A percentile compares a stretch with the other conserved stretches of the same genome.
Evolutionary conservation across 805 yeast genomes (phyloP).

Genomic region (Saccharomyces kudriavzevii): DNA sequence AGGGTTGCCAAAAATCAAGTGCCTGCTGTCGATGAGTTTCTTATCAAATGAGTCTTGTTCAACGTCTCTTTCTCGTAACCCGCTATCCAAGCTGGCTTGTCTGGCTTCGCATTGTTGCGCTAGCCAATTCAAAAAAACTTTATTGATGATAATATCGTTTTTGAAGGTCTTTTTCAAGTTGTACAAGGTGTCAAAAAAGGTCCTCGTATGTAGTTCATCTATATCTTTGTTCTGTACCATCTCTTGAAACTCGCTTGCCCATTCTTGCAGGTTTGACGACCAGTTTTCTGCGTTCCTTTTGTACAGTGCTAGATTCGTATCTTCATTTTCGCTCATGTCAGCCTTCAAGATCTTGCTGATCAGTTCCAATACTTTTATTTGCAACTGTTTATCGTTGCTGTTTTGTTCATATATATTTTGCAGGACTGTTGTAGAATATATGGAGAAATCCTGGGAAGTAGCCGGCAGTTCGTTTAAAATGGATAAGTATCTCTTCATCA

Average conservation of each 20-base stretch:
- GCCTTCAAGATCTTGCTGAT: conserved; percentile 15
- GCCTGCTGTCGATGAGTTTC: conserved; percentile 44
- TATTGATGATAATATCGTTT: conserved; percentile 28
- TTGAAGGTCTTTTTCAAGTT: conserved; percentile 29
- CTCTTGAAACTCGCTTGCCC: conserved; percentile 23
- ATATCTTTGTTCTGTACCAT: conserved; percentile 20
- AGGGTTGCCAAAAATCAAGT: conserved; percentile 70
- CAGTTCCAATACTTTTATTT: conserved; percentile 25
- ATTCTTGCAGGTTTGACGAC: conserved; percentile 12
- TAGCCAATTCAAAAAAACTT: conserved; percentile 58
- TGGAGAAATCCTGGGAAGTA: conserved; percentile 5
- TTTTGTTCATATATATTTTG: conserved; percentile 9
- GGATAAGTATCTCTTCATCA: conserved; percentile 24
- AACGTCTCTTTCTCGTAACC: conserved; percentile 23
- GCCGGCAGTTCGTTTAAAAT: conserved; percentile 22
- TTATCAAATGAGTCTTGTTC: conserved; percentile 32
- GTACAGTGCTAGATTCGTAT: conserved; percentile 1
- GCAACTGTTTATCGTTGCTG: conserved; percentile 18
- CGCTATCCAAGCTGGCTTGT: conserved; percentile 17
- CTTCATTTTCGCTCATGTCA: conserved; percentile 1
- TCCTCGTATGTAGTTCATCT: conserved; percentile 37
- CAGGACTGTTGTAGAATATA: conserved; percentile 7
- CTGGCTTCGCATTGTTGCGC: conserved; percentile 36
- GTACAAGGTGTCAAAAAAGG: conserved; percentile 35
- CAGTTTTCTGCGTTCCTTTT: conserved; percentile 9